Conservation (phyloP, 2,329 filamentous ascomycete species). For the Fusarium longipes region DNA sequence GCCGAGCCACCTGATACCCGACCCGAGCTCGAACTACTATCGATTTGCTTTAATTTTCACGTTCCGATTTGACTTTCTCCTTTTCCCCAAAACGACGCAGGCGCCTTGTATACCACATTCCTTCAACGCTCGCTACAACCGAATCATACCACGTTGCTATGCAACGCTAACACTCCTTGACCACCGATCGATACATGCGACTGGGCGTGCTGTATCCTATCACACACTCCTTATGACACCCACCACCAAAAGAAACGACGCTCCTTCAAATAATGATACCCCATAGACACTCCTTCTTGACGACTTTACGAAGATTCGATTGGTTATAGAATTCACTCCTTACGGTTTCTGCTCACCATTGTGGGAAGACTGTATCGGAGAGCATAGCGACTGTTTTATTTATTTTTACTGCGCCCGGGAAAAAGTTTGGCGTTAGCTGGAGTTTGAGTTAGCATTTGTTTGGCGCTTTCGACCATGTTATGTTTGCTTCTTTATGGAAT, state of each 20-base stretch:
- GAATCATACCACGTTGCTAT: conserved; percentile 44
- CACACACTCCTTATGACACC: conserved; percentile 51
- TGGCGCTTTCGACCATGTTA: conserved; percentile 38
- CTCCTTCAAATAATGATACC: conserved; percentile 52
- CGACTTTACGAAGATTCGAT: conserved; percentile 52
- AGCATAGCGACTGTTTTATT: conserved; percentile 65
- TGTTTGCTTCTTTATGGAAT: conserved; percentile 25
- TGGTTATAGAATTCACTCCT: conserved; percentile 60
- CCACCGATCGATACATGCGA: conserved; percentile 26
- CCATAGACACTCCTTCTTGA: conserved; percentile 53
- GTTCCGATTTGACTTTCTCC: conserved; percentile 30
- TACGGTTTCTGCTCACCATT: conserved; percentile 53
- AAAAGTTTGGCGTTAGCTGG: conserved; percentile 47
- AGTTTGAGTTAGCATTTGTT: conserved; percentile 43
- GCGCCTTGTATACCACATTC: conserved; percentile 54
- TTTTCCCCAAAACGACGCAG: conserved; percentile 47
- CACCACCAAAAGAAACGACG: conserved; percentile 34
- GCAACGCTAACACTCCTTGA: conserved; percentile 49
- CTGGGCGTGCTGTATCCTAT: conserved; percentile 49
- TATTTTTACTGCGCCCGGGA: conserved; percentile 39
- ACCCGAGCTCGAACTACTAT: conserved; percentile 32
- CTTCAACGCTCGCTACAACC: conserved; percentile 52
- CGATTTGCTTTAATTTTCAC: conserved; percentile 32
- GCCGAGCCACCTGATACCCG: conserved; percentile 46
- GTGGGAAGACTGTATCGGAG: conserved; percentile 56